A percentile compares a stretch with the other conserved stretches of the same genome.
phyloP scores from a whole-genome alignment of 2,329 filamentous ascomycete species.

The Pyrenophora tritici-repentis region DNA sequence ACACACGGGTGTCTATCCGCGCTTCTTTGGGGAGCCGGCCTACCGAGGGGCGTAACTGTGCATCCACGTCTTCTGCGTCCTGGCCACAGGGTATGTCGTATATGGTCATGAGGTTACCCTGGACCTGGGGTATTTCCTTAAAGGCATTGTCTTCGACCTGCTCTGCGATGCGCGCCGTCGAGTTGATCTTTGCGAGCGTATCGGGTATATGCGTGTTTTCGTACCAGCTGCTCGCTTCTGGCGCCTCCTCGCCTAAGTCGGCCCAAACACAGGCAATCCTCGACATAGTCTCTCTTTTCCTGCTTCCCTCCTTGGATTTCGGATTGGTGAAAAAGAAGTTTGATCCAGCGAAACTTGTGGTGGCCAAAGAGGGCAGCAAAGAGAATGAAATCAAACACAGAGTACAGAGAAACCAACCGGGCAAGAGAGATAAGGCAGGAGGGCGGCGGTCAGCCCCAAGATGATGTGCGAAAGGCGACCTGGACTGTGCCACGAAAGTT shows the following conservation, averaged over 20 bases:
- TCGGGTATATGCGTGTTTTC: constrained; percentile 14
- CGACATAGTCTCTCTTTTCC: constrained; percentile 9
- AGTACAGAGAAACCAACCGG: not conserved
- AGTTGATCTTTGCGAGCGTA: constrained; percentile 10
- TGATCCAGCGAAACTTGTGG: not conserved
- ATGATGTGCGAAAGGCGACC: not conserved
- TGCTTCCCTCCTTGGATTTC: too few relatives aligned
- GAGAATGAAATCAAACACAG: not conserved
- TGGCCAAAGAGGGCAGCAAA: not conserved
- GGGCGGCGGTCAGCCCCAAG: constrained; percentile 5
- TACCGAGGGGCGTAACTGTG: constrained; percentile 7
- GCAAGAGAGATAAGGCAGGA: not conserved
- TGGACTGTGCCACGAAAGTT: constrained; percentile 10
- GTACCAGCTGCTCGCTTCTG: constrained; percentile 13
- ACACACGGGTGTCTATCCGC: constrained; percentile 12
- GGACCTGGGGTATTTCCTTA: constrained; percentile 14
- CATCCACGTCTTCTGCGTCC: constrained; percentile 11
- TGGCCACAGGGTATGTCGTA: constrained; percentile 15
- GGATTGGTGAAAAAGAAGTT: not conserved
- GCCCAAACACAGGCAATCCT: constrained; percentile 20
- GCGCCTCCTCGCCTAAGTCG: constrained; percentile 13
- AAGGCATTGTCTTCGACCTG: constrained; percentile 17
- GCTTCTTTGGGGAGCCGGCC: constrained; percentile 10
- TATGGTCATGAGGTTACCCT: constrained; percentile 16
- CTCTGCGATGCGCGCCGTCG: constrained; percentile 13